Evolutionary conservation across 2,329 filamentous ascomycete genomes (phyloP), one percentile per base, ranked within the genome.

Genomic region (Bretziella fagacearum): DNA sequence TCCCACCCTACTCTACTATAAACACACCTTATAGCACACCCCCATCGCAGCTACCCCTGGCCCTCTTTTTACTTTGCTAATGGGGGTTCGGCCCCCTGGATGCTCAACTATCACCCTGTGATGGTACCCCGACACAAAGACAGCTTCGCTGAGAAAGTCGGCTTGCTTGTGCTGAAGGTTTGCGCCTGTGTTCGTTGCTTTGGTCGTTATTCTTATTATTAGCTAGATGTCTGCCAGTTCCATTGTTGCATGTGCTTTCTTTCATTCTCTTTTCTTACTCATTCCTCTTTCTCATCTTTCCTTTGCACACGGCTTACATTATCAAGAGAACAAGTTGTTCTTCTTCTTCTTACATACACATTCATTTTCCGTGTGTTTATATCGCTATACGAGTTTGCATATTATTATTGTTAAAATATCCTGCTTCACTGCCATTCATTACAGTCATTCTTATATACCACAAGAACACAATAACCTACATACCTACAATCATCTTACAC

Each of bases 131-230:
- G n/a, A n/a, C n/a, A n/a, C n/a, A n/a, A n/a, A n/a, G n/a, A n/a
- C n/a, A n/a, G n/a, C n/a, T n/a, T n/a, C n/a, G n/a, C n/a, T n/a
- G n/a, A n/a, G n/a, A n/a, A n/a, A n/a, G n/a, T n/a, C n/a, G n/a
- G n/a, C n/a, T n/a, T n/a, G n/a, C n/a, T n/a, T n/a, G n/a, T n/a
- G n/a, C 10, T 30, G 4, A 5, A n/a, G 10, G 10, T 30, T 2
- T 3, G 10, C 4, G 27, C n/a, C 27, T 30, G 27, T 30, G 27
- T 5, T 30, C 10, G 10, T 30, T 30, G 27, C 36, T 22, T 39
- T 22, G 40, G 26, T 43, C 15, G 18, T 43, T 20, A 39, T 43
- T 43, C 40, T 43, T 43, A 30, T 41, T 41, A 41, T 30, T 43
- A 43, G 18, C 40, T 18, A 30, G n/a, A 43, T 30, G 40, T 30